Percentiles rank a stretch among this genome's conserved stretches.
phyloP scores from a whole-genome alignment of 228 moss, liverwort and hornwort genomes.

The Sphagnum magellanicum region DNA sequence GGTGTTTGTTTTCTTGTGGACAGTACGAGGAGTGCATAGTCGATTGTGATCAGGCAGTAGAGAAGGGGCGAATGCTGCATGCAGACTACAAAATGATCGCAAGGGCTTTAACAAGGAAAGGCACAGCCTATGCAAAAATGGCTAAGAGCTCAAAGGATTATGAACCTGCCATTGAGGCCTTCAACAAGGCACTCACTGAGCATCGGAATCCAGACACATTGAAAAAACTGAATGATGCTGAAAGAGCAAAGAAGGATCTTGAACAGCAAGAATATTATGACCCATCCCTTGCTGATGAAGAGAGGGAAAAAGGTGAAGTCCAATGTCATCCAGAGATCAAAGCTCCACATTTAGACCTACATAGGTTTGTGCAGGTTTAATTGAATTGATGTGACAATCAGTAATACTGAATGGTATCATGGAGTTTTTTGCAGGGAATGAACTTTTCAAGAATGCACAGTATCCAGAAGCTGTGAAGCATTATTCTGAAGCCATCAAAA shows the following conservation, averaged over 20 bases:
- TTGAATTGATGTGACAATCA: too few relatives aligned
- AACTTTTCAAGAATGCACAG: constrained; percentile 76
- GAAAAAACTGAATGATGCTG: constrained; percentile 90
- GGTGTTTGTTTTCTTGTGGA: constrained; percentile 7
- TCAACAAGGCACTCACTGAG: constrained; percentile 90
- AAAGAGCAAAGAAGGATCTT: constrained; percentile 75
- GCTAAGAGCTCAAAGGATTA: constrained; percentile 82
- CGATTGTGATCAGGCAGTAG: constrained; percentile 85
- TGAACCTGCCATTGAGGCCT: constrained; percentile 70
- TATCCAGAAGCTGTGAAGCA: constrained; percentile 90
- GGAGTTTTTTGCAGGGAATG: constrained; percentile 55
- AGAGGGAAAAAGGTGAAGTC: constrained; percentile 71
- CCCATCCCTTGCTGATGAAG: constrained; percentile 61
- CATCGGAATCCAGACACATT: constrained; percentile 94
- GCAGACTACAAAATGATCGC: constrained; percentile 88
- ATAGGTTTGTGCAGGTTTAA: too few relatives aligned
- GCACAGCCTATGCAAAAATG: constrained; percentile 81
- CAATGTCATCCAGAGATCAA: too few relatives aligned
- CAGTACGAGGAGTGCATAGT: constrained; percentile 82
- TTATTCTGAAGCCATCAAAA: constrained; percentile 79
- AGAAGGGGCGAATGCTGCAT: constrained; percentile 74
- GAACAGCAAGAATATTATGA: constrained; percentile 92
- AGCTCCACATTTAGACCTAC: too few relatives aligned
- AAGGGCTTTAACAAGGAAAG: constrained; percentile 88
- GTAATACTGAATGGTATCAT: too few relatives aligned